Conservation (phyloP, 2,329 filamentous ascomycete genomes). For the Penicillium sp. region DNA sequence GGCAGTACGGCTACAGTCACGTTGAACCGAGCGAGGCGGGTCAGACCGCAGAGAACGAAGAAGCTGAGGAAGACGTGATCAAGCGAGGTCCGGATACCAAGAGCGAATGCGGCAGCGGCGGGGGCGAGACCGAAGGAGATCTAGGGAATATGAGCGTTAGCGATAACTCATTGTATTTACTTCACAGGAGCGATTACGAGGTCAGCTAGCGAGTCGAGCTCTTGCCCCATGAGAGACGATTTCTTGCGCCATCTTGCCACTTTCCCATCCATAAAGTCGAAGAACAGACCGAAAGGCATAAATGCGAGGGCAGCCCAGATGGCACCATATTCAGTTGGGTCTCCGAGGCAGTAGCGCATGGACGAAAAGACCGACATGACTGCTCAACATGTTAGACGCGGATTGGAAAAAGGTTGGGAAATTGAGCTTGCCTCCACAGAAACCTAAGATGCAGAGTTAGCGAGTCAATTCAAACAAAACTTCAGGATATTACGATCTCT, state of each 20-base stretch:
- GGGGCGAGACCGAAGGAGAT: conserved; percentile 92
- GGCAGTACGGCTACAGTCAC: conserved; percentile 83
- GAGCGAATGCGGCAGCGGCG: conserved; percentile 74
- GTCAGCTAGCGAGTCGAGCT: conserved; percentile 90
- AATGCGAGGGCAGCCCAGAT: conserved; percentile 76
- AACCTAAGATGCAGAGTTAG: conserved; percentile 30
- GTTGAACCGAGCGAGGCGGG: conserved; percentile 91
- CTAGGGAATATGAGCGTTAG: conserved; percentile 40
- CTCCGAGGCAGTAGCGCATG: conserved; percentile 78
- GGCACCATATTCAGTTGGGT: conserved; percentile 56
- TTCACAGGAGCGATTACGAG: conserved; percentile 50
- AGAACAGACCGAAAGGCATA: conserved; percentile 88
- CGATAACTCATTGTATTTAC: neutral
- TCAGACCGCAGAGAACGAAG: conserved; percentile 91
- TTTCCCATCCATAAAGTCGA: conserved; percentile 96
- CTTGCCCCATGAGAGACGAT: conserved; percentile 94
- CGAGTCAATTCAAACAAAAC: neutral
- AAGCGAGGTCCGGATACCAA: conserved; percentile 73
- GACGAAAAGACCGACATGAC: conserved; percentile 95
- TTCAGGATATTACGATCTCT: conserved; percentile 5
- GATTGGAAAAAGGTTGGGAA: conserved; percentile 3
- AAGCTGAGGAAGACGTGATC: conserved; percentile 74
- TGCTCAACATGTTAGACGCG: conserved; percentile 21
- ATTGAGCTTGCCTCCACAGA: conserved; percentile 40
- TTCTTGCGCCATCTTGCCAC: conserved; percentile 94